These are phyloP conservation scores for Paecilomyces variotii DNA, from an alignment of 2,329 filamentous ascomycete genomes.

Conservation along the genomic window DNA sequence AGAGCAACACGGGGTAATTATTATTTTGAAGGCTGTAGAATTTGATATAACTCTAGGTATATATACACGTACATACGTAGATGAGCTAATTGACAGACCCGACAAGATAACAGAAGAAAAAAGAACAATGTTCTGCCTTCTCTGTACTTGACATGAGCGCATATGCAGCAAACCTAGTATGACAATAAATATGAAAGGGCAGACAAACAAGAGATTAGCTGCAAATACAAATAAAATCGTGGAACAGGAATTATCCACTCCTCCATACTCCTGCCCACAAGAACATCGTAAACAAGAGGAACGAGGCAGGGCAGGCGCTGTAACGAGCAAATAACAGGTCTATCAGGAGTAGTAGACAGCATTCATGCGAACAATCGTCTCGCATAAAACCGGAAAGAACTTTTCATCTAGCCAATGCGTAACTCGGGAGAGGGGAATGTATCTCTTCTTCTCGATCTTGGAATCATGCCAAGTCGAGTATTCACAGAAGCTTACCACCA, in stretches of 20 bases:
- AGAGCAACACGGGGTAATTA: neutral
- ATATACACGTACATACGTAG: conserved; percentile 1
- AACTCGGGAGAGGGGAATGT: conserved; percentile 1
- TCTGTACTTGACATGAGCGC: conserved; percentile 18
- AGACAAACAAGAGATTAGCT: conserved; percentile 8
- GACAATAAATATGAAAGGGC: conserved; percentile 8
- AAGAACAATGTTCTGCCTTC: conserved; percentile 11
- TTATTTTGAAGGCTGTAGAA: neutral
- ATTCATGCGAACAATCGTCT: neutral
- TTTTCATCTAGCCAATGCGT: neutral
- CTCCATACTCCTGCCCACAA: neutral
- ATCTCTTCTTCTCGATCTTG: conserved; percentile 12
- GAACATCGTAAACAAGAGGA: neutral
- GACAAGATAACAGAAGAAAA: neutral
- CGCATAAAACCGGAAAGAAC: neutral
- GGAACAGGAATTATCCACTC: neutral
- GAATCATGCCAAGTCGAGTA: conserved; percentile 2
- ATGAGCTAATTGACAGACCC: neutral
- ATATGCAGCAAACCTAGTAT: conserved; percentile 16
- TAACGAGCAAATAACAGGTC: neutral
- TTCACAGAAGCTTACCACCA: conserved; percentile 52
- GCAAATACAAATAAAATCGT: neutral
- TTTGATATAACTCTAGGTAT: neutral
- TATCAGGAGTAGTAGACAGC: neutral
- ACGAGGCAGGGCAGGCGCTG: neutral